Evolutionary conservation across 371 early-diverging fungal species (phyloP).

Genomic region (Parasitella parasitica): DNA sequence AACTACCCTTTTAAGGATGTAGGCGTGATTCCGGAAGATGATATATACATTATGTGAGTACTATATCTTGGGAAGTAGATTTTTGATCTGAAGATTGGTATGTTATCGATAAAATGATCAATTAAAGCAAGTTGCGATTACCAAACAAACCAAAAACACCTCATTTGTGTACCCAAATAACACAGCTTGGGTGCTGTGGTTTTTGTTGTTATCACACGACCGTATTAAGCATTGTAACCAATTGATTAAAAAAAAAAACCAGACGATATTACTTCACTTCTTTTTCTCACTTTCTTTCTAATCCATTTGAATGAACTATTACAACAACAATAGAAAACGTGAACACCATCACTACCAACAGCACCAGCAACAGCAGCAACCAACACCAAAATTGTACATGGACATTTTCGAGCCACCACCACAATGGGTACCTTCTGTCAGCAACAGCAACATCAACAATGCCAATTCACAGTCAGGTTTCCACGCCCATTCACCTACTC

Average conservation of each 20-base stretch:
- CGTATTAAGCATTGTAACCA: not conserved
- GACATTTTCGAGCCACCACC: constrained; percentile 21
- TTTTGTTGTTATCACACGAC: not conserved
- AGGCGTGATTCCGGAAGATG: no score
- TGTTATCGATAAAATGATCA: no score
- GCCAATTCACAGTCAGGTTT: not conserved
- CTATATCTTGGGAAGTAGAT: no score
- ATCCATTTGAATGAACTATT: not conserved
- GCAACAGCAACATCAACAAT: not conserved
- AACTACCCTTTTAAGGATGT: no score
- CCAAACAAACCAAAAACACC: no score
- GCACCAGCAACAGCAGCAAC: not conserved
- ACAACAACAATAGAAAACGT: not conserved
- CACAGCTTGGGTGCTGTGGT: not conserved
- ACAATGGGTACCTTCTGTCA: constrained; percentile 8
- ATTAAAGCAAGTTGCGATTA: no score
- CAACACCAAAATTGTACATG: not conserved
- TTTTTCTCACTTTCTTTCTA: not conserved
- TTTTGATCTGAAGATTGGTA: no score
- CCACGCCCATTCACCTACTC: constrained; percentile 5
- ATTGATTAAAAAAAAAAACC: not conserved
- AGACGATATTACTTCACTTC: not conserved
- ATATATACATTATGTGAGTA: no score
- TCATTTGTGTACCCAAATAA: not conserved
- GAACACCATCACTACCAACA: not conserved